These are phyloP conservation scores for Mycosphaerella arachidis DNA, from an alignment of 2,329 filamentous ascomycete species.

Conservation along the genomic window DNA sequence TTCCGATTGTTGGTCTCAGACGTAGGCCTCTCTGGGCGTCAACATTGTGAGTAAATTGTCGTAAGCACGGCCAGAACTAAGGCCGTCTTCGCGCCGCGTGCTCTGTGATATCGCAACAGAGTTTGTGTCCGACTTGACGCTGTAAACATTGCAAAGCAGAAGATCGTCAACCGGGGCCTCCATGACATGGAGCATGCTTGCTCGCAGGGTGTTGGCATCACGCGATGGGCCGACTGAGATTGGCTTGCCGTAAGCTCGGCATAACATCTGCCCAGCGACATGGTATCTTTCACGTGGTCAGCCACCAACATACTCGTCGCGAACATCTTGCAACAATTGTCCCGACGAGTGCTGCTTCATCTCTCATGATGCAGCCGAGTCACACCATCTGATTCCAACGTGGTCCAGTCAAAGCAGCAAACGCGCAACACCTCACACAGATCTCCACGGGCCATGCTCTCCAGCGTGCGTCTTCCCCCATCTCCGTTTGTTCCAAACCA, in stretches of 20 bases:
- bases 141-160: background rate
- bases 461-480: background rate
- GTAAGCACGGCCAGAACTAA: conserved; percentile 5
- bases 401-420: background rate
- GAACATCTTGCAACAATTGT: conserved; percentile 2
- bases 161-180: background rate
- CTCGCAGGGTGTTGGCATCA: background rate
- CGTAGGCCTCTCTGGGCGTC: background rate
- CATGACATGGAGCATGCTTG: background rate
- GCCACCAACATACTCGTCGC: conserved; percentile 1
- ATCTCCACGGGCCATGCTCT: background rate
- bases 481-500: background rate
- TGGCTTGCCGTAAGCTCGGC: conserved; percentile 1
- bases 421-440: background rate
- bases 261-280: background rate
- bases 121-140: background rate
- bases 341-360: background rate
- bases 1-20: background rate
- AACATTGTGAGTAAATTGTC: background rate
- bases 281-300: background rate
- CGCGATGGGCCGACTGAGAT: background rate
- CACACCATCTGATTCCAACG: background rate
- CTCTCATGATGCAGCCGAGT: background rate
- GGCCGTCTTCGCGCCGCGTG: background rate
- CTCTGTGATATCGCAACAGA: background rate